phyloP scores from a whole-genome alignment of 2,329 filamentous ascomycete genomes.

The Neobulgaria alba region DNA sequence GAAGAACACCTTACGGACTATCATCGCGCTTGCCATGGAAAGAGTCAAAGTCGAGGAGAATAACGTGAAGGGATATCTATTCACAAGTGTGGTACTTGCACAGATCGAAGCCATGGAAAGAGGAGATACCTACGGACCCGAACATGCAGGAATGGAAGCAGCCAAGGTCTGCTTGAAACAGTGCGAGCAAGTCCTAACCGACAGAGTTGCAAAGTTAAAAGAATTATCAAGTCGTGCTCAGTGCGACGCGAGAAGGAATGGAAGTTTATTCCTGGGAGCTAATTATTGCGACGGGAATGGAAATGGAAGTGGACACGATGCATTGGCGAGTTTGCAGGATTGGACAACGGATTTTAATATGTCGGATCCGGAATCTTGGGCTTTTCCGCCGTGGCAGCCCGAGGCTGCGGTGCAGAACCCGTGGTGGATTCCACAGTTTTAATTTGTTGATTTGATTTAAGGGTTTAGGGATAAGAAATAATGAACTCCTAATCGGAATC shows the following conservation, averaged over 20 bases:
- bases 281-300: not conserved
- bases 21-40: constrained; percentile 25
- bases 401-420: not conserved
- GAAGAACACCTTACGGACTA: constrained; percentile 26
- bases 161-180: constrained; percentile 12
- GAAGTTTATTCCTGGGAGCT: not conserved
- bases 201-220: not conserved
- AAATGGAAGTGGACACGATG: not conserved
- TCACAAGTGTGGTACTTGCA: constrained; percentile 32
- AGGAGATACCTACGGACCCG: constrained; percentile 2
- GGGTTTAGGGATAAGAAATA: too few relatives aligned
- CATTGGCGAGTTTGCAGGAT: too few relatives aligned
- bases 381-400: not conserved
- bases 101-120: constrained; percentile 30
- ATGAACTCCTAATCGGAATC: too few relatives aligned
- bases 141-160: constrained; percentile 11
- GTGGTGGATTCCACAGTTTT: too few relatives aligned
- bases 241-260: not conserved
- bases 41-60: constrained; percentile 35
- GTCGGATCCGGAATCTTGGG: not conserved
- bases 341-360: not conserved
- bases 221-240: not conserved
- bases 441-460: too few relatives aligned
- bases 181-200: constrained; percentile 6
- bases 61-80: constrained; percentile 37